These are phyloP conservation scores for Solidago caesia DNA, from an alignment of 129 eudicot species.

Conservation along the genomic window DNA sequence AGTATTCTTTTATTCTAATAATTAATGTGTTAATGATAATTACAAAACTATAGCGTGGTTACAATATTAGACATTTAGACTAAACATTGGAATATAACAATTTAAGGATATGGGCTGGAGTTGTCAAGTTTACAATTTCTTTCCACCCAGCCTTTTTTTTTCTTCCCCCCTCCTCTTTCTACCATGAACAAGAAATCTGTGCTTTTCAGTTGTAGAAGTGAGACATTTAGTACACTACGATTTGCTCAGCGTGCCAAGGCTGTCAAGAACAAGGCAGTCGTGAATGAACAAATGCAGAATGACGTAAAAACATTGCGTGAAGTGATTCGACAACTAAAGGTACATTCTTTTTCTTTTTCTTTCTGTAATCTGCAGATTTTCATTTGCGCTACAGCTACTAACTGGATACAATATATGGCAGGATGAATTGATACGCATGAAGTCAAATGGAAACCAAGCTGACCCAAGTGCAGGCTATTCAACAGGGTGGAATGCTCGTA, in stretches of 20 bases:
- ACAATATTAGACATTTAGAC: neutral
- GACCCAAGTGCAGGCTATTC: conserved; percentile 55
- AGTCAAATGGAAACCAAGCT: conserved; percentile 51
- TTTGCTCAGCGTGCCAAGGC: conserved; percentile 98
- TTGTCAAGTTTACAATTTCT: neutral
- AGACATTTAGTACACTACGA: conserved; percentile 84
- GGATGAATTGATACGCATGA: conserved; percentile 83
- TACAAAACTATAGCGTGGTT: neutral
- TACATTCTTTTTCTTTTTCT: conserved; percentile 1
- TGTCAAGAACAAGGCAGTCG: conserved; percentile 85
- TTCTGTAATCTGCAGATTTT: neutral
- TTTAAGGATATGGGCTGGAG: neutral
- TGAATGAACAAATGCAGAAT: conserved; percentile 85
- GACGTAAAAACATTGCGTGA: conserved; percentile 85
- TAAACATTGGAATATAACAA: no score
- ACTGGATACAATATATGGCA: conserved; percentile 22
- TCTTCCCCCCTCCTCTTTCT: conserved; percentile 5
- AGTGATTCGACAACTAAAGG: conserved; percentile 81
- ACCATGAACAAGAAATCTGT: conserved; percentile 20
- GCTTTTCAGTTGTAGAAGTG: conserved; percentile 75
- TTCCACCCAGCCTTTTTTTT: conserved; percentile 18
- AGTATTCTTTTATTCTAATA: neutral
- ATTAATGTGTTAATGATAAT: neutral
- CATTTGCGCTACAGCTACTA: neutral
- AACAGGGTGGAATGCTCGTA: conserved; percentile 80